Evolutionary conservation across 2,329 filamentous ascomycete genomes (phyloP).

Genomic region (Epichloe elymi): DNA sequence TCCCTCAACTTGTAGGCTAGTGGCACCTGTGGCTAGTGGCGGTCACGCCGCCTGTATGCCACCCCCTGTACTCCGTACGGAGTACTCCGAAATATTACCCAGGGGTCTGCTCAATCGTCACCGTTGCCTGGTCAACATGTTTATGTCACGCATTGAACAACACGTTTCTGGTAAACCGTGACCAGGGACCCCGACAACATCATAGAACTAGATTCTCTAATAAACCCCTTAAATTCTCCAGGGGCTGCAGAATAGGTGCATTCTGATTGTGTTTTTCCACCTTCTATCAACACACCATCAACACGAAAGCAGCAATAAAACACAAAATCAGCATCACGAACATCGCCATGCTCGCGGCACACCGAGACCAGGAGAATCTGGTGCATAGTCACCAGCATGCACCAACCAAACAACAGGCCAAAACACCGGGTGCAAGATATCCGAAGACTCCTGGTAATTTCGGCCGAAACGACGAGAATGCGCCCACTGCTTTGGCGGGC

Average conservation of each 20-base stretch:
- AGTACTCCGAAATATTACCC: background rate
- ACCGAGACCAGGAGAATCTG: slow-evolving; percentile 79
- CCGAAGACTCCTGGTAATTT: slow-evolving; percentile 75
- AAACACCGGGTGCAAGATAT: slow-evolving; percentile 63
- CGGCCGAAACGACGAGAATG: slow-evolving; percentile 76
- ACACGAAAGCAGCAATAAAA: background rate
- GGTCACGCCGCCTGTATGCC: slow-evolving; percentile 4
- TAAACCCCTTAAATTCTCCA: background rate
- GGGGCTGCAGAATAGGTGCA: background rate
- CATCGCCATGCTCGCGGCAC: slow-evolving; percentile 55
- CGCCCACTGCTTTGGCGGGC: slow-evolving; percentile 24
- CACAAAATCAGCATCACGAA: background rate
- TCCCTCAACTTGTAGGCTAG: background rate
- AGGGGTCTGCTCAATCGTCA: slow-evolving; percentile 2
- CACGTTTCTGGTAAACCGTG: slow-evolving; percentile 2
- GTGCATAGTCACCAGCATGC: slow-evolving; percentile 66
- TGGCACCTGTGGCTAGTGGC: slow-evolving; percentile 17
- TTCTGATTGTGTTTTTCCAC: background rate
- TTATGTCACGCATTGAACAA: background rate
- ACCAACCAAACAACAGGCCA: slow-evolving; percentile 63
- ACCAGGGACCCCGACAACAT: slow-evolving; percentile 10
- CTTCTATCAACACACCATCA: background rate
- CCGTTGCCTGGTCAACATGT: slow-evolving; percentile 18
- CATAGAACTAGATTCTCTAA: background rate
- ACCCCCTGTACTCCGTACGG: background rate